Conservation (phyloP, 2,329 filamentous ascomycete species). For the Claviceps capensis region DNA sequence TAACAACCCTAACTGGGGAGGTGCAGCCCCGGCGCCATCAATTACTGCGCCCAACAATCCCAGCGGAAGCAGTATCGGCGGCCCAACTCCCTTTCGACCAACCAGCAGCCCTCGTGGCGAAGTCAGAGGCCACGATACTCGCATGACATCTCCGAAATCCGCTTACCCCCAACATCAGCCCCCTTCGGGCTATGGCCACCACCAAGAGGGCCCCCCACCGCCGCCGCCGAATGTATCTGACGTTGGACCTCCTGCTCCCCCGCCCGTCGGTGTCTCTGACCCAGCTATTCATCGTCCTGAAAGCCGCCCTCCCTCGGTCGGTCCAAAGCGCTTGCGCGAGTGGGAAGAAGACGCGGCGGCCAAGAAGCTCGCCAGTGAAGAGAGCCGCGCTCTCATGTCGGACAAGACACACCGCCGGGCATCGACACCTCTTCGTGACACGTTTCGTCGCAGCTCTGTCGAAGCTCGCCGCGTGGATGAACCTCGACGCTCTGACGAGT, state of each 20-base stretch:
- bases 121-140: constrained; percentile 68
- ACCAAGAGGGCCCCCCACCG: constrained; percentile 38
- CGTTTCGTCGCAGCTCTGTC: constrained; percentile 65
- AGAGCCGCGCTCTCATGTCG: constrained; percentile 73
- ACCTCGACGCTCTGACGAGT: constrained; percentile 44
- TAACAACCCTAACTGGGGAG: constrained; percentile 45
- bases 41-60: constrained; percentile 24
- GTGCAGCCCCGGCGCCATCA: constrained; percentile 33
- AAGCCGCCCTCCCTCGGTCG: constrained; percentile 66
- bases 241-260: constrained; percentile 27
- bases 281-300: constrained; percentile 50
- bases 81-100: constrained; percentile 56
- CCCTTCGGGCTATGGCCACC: constrained; percentile 43
- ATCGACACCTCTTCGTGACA: constrained; percentile 57
- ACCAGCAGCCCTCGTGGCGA: constrained; percentile 73
- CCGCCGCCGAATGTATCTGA: constrained; percentile 49
- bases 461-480: constrained; percentile 55
- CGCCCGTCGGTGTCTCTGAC: constrained; percentile 38
- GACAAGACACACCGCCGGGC: constrained; percentile 69
- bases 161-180: constrained; percentile 66
- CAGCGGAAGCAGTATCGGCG: constrained; percentile 26
- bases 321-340: constrained; percentile 74
- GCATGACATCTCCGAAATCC: constrained; percentile 82
- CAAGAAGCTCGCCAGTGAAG: constrained; percentile 83
- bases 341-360: constrained; percentile 74